phyloP scores from a whole-genome alignment of 257 asterid genomes.

The Solanum chmielewskii region DNA sequence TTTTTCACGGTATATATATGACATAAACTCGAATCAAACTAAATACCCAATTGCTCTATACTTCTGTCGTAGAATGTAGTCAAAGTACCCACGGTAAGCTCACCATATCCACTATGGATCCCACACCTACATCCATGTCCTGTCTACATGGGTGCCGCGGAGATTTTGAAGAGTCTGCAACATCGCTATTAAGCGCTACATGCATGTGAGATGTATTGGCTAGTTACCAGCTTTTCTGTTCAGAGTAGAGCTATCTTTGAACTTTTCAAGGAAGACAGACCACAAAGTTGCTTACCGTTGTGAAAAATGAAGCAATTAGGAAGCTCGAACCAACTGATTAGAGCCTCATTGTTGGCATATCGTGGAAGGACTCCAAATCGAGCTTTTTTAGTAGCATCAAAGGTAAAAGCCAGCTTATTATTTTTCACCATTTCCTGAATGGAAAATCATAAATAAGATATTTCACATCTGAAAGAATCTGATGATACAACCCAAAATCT shows the following conservation, averaged over 20 bases:
- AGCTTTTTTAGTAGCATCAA: slow-evolving; percentile 78
- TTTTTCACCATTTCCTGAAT: slow-evolving; percentile 94
- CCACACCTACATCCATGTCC: not conserved
- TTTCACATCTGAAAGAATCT: not conserved
- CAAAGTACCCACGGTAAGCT: not conserved
- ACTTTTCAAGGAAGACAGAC: not conserved
- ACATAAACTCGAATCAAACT: not conserved
- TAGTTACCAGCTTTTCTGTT: not conserved
- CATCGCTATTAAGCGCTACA: not conserved
- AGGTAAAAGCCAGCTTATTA: slow-evolving; percentile 50
- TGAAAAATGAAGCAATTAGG: slow-evolving; percentile 97
- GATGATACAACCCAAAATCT: not conserved
- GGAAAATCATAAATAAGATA: not conserved
- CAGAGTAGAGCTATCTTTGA: not conserved
- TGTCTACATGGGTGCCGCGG: not conserved
- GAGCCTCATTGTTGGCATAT: slow-evolving; percentile 65
- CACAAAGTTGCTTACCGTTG: slow-evolving; percentile 52
- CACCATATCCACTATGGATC: not conserved
- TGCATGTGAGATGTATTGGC: not conserved
- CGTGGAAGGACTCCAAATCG: slow-evolving; percentile 94
- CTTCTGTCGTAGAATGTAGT: not conserved
- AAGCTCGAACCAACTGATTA: slow-evolving; percentile 95
- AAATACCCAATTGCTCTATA: not conserved
- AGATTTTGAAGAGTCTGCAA: not conserved
- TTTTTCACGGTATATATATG: not conserved